phyloP scores from a whole-genome alignment of 2,329 filamentous ascomycete genomes.

The Penicillium brasilianum region DNA sequence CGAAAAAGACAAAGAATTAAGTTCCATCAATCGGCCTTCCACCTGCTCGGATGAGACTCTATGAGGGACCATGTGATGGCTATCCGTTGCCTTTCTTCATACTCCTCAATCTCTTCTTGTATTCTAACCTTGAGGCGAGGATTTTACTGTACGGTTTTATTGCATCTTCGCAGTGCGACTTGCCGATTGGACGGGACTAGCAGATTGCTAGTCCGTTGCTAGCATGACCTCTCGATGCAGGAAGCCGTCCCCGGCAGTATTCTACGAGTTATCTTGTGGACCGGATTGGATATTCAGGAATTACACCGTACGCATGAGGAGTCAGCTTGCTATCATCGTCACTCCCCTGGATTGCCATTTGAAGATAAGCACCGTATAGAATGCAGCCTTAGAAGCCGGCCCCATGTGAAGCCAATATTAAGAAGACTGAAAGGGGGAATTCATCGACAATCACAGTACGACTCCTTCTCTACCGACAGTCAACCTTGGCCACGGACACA shows the following conservation, averaged over 20 bases:
- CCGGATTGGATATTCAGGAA: not conserved
- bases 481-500: not conserved
- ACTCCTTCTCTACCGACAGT: not conserved
- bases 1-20: not conserved
- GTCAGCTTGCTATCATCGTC: not conserved
- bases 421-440: not conserved
- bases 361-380: not conserved
- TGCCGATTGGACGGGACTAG: not conserved
- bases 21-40: not conserved
- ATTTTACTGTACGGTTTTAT: not conserved
- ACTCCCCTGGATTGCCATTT: not conserved
- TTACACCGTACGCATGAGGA: not conserved
- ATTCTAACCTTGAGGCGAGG: too few relatives aligned
- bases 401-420: constrained; percentile 1
- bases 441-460: not conserved
- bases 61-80: not conserved
- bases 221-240: not conserved
- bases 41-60: not conserved
- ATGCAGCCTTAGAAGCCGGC: not conserved
- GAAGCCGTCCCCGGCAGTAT: not conserved
- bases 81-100: not conserved
- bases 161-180: not conserved
- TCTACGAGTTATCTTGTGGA: not conserved
- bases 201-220: not conserved
- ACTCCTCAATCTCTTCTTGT: not conserved